Percentiles rank a stretch among this genome's conserved stretches.
Evolutionary conservation across 1,284 basidiomycete genomes (phyloP).

Genomic region (Rhodofomes roseus): DNA sequence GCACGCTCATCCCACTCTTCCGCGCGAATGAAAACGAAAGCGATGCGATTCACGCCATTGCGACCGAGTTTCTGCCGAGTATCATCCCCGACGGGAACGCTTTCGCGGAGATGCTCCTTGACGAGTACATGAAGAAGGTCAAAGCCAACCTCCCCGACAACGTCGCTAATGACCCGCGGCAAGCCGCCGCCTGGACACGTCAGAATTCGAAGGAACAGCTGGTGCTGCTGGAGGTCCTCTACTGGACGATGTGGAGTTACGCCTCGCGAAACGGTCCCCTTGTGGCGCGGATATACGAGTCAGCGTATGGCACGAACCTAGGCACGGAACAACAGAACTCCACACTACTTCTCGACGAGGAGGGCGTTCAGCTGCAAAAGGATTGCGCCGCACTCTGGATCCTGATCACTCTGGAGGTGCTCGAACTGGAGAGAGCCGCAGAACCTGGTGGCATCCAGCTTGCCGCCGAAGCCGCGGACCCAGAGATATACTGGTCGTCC

Average conservation of each 20-base stretch:
- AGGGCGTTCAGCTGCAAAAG: slow-evolving; percentile 59
- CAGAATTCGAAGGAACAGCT: slow-evolving; percentile 79
- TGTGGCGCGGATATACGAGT: slow-evolving; percentile 59
- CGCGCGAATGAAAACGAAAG: slow-evolving; percentile 55
- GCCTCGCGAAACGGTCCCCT: slow-evolving; percentile 60
- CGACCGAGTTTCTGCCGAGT: slow-evolving; percentile 50
- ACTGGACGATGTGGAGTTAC: slow-evolving; percentile 83
- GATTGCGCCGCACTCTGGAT: slow-evolving; percentile 75
- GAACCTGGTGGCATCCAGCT: slow-evolving; percentile 53
- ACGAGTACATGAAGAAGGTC: slow-evolving; percentile 56
- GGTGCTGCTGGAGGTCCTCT: slow-evolving; percentile 77
- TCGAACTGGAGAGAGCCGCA: slow-evolving; percentile 75
- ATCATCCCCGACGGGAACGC: slow-evolving; percentile 58
- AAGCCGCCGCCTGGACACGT: slow-evolving; percentile 72
- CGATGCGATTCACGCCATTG: slow-evolving; percentile 52
- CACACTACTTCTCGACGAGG: slow-evolving; percentile 70
- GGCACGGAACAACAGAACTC: slow-evolving; percentile 66
- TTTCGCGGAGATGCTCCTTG: slow-evolving; percentile 55
- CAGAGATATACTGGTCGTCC: slow-evolving; percentile 52
- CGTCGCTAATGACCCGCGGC: slow-evolving; percentile 51
- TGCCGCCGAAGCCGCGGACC: slow-evolving; percentile 42
- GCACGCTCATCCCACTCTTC: slow-evolving; percentile 59
- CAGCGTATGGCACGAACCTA: slow-evolving; percentile 63
- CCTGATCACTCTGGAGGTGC: slow-evolving; percentile 72
- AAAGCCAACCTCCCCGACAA: slow-evolving; percentile 48